Percentiles rank a stretch among this genome's conserved stretches.
Evolutionary conservation across 176 grass and related monocot species (phyloP).

Genomic region (Hordeum marinum): DNA sequence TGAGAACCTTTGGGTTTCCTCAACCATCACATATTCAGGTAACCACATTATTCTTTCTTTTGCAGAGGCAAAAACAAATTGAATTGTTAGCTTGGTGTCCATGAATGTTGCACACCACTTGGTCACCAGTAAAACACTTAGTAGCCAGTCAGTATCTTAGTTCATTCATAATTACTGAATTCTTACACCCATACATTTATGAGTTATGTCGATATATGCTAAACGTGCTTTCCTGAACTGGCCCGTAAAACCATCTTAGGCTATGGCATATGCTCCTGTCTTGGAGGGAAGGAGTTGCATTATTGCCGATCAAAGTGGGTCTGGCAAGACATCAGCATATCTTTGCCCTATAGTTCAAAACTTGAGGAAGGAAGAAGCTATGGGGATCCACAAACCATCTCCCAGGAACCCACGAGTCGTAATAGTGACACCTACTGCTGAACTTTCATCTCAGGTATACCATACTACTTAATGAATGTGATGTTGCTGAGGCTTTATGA

Average conservation of each 20-base stretch:
- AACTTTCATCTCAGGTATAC: constrained; percentile 77
- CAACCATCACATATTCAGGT: constrained; percentile 83
- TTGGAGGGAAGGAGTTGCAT: constrained; percentile 82
- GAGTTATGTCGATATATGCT: not conserved
- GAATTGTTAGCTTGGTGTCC: no score
- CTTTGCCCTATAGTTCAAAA: constrained; percentile 74
- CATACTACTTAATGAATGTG: constrained; percentile 10
- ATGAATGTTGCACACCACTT: no score
- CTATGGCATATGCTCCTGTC: constrained; percentile 64
- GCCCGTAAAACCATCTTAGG: constrained; percentile 31
- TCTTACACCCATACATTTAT: not conserved
- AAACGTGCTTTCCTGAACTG: not conserved
- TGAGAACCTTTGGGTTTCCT: constrained; percentile 44
- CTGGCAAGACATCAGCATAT: constrained; percentile 86
- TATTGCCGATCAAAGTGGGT: constrained; percentile 90
- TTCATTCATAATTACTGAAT: not conserved
- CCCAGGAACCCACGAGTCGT: constrained; percentile 59
- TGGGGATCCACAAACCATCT: constrained; percentile 15
- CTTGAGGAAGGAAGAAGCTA: constrained; percentile 43
- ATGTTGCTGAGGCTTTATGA: no score
- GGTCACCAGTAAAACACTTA: no score
- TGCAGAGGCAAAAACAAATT: not conserved
- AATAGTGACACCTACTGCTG: constrained; percentile 68
- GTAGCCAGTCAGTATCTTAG: not conserved
- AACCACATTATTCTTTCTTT: not conserved